Conservation (phyloP, 169 alveolate genomes). For the Amoebophrya sp. region DNA sequence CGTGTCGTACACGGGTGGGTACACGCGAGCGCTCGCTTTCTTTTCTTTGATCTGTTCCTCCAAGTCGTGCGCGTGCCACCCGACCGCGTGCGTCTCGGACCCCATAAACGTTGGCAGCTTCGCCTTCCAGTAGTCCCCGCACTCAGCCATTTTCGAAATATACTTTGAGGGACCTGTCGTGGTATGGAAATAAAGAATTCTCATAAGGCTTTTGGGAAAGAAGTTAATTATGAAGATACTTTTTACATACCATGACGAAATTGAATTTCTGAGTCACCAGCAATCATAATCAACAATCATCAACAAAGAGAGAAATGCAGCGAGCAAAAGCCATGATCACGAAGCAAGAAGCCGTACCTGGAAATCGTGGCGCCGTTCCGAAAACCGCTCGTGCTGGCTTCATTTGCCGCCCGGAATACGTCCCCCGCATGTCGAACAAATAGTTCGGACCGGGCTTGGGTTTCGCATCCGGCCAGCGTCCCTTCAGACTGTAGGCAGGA, state of each 20-base stretch:
- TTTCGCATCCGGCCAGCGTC: background rate
- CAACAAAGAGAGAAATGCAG: no score
- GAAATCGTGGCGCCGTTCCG: background rate
- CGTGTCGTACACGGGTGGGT: background rate
- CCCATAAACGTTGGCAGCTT: background rate
- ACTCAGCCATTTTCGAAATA: background rate
- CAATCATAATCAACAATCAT: no score
- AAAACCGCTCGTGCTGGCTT: background rate
- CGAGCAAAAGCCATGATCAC: no score
- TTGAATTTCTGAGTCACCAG: no score
- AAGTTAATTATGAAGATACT: no score
- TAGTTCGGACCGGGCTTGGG: background rate
- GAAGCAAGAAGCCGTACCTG: no score
- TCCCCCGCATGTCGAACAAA: background rate
- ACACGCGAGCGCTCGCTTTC: background rate
- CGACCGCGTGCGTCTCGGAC: background rate
- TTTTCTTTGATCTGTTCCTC: background rate
- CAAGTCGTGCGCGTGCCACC: background rate
- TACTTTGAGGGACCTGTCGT: no score
- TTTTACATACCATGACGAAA: no score
- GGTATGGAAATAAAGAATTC: no score
- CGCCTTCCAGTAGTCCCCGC: background rate
- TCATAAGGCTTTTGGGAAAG: no score
- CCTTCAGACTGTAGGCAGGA: background rate
- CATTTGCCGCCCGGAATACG: background rate